Base-by-base conservation (phyloP, 2,329 filamentous ascomycete genomes). In the Colletotrichum spaethianum region DNA sequence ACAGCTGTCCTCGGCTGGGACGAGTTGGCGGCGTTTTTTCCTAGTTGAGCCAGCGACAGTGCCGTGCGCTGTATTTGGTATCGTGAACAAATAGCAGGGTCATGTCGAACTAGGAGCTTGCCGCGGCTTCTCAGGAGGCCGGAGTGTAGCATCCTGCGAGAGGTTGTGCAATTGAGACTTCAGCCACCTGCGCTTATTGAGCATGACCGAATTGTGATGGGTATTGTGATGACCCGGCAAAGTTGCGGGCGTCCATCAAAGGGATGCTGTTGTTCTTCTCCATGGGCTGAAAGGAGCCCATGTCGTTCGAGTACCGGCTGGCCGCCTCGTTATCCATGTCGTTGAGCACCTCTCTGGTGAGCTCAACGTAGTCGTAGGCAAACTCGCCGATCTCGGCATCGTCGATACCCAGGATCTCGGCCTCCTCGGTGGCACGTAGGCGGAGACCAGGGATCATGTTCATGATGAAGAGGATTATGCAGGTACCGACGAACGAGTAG, bases 341-440 rank as follows among this genome's bases (percentile, higher is more conserved):
- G 72, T 83, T 86, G 60, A 87, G 78, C 48, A 87, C 84, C 76
- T 87, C 86, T 44, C 93, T 87, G 26, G 90, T 92, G 75, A 96
- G 86, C 86, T 97, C 94, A 75, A 97, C 94, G 77, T 97, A 97
- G 82, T 97, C 95, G 81, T 97, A 97, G n/a, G 94, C 95, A 80
- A 96, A 97, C 84, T 97, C 95, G 80, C 95, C 95, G 78, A 97
- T 94, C 83, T 98, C 94, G 31, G 93, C 92, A 77, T 97, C 95
- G 78, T 97, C 94, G 72, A 97, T 95, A 75, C 94, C 94, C 52
- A 94, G 85, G 63, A 95, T 91, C 82, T 97, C 94, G 46, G 94
- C 93, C 74, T 96, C 93, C 76, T 94, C 92, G 18, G 85, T 87
- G 0, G 91, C 92, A 61, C 94, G 93, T 55, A 97, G 90, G 69